Percentiles rank a stretch among this genome's conserved stretches.
Evolutionary conservation across 768 basidiomycete species (phyloP).

Genomic region (Royoungia palumana): DNA sequence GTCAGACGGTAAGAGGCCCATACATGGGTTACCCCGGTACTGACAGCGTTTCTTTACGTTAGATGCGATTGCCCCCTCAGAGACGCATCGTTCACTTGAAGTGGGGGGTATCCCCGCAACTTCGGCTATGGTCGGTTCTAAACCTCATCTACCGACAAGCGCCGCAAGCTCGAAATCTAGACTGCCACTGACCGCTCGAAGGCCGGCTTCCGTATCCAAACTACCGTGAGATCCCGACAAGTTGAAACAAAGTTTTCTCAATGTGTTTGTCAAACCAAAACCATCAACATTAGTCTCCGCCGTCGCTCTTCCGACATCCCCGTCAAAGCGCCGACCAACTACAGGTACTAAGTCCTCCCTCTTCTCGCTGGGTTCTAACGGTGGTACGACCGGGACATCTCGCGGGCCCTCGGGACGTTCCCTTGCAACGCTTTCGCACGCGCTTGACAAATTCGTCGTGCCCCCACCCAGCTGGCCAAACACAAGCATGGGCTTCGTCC

Average conservation of each 20-base stretch:
- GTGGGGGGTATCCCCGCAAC: constrained; percentile 1
- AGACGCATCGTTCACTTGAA: background rate
- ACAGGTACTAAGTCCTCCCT: constrained; percentile 1
- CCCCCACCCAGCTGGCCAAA: constrained; percentile 65
- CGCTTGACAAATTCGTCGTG: constrained; percentile 66
- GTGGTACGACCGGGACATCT: background rate
- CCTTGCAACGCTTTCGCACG: constrained; percentile 62
- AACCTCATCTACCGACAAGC: constrained; percentile 4
- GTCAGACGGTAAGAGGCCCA: constrained; percentile 1
- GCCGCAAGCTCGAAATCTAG: constrained; percentile 2
- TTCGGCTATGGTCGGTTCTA: background rate
- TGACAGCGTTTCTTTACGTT: constrained; percentile 6
- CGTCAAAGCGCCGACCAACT: constrained; percentile 13
- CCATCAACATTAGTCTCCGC: constrained; percentile 17
- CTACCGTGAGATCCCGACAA: constrained; percentile 12
- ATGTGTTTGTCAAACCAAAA: constrained; percentile 19
- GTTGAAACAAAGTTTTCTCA: constrained; percentile 25
- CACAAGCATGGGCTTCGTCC: constrained; percentile 67
- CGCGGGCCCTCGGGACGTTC: constrained; percentile 32
- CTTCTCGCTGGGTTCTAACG: constrained; percentile 4
- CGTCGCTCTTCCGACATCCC: constrained; percentile 27
- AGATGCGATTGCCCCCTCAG: background rate
- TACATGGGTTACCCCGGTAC: background rate
- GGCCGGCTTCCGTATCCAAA: constrained; percentile 14
- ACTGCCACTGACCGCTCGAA: background rate